Evolutionary conservation across 2,329 filamentous ascomycete species (phyloP).

Genomic region (Coniochaeta prunicola): DNA sequence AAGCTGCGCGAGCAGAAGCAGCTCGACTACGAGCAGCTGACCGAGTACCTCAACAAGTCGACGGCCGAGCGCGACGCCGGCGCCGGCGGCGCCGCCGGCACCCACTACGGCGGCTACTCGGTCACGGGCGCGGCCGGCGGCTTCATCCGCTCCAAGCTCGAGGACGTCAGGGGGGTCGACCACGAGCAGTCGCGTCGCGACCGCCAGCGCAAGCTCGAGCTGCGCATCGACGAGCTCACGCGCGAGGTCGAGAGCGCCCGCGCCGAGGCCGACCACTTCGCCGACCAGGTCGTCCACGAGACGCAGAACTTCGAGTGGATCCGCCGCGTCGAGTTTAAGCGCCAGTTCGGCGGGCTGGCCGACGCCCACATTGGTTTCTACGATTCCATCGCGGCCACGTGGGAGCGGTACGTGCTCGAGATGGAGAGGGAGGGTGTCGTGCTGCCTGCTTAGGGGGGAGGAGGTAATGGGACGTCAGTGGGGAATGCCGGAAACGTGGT

Average conservation of each 20-base stretch:
- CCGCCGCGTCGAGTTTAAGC: constrained; percentile 87
- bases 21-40: constrained; percentile 91
- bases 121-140: constrained; percentile 72
- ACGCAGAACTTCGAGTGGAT: constrained; percentile 93
- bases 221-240: constrained; percentile 87
- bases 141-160: constrained; percentile 89
- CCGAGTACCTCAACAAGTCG: constrained; percentile 90
- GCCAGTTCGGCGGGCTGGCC: constrained; percentile 75
- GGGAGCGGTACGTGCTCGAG: constrained; percentile 84
- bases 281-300: constrained; percentile 91
- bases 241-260: constrained; percentile 83
- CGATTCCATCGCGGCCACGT: constrained; percentile 67
- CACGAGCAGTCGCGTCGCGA: constrained; percentile 88
- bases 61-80: constrained; percentile 78
- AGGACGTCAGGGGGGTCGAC: constrained; percentile 93
- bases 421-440: constrained; percentile 62
- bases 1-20: constrained; percentile 96
- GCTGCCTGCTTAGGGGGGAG: not conserved
- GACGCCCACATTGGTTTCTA: constrained; percentile 87
- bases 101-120: constrained; percentile 18
- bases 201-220: constrained; percentile 79
- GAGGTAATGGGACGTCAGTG: not conserved
- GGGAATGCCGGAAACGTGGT: not conserved
- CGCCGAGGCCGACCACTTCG: constrained; percentile 83
- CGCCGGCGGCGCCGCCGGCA: constrained; percentile 21